These are phyloP conservation scores for Neoboletus brunneissimus DNA, from an alignment of 768 basidiomycete genomes.

Conservation along the genomic window DNA sequence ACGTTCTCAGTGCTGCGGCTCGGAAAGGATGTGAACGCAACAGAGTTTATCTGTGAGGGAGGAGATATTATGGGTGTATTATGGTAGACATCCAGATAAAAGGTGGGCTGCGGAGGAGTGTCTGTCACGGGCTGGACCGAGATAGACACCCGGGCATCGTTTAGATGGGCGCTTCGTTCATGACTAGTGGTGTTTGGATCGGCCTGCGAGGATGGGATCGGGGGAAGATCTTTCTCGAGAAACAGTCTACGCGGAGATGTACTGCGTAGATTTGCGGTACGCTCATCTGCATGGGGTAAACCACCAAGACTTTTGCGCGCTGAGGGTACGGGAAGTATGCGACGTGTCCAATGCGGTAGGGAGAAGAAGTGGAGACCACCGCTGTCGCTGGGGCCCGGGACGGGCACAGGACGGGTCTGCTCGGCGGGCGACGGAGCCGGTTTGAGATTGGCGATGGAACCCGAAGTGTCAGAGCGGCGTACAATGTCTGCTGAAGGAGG, in stretches of 20 bases:
- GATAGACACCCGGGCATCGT: slow-evolving; percentile 14
- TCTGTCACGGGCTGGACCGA: slow-evolving; percentile 18
- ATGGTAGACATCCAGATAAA: slow-evolving; percentile 59
- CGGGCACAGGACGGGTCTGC: slow-evolving; percentile 43
- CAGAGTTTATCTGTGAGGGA: slow-evolving; percentile 46
- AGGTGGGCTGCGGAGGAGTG: slow-evolving; percentile 49
- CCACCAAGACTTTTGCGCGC: slow-evolving; percentile 31
- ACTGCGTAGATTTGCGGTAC: slow-evolving; percentile 22
- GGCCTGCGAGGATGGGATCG: slow-evolving; percentile 33
- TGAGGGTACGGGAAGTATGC: slow-evolving; percentile 35
- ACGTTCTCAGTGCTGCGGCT: slow-evolving; percentile 12
- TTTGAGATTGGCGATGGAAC: slow-evolving; percentile 30
- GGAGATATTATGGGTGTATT: slow-evolving; percentile 44
- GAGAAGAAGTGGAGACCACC: slow-evolving; percentile 54
- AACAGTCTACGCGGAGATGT: slow-evolving; percentile 6
- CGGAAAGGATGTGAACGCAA: slow-evolving; percentile 39
- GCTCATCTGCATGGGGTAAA: slow-evolving; percentile 20
- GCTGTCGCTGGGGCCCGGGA: slow-evolving; percentile 36
- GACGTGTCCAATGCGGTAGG: slow-evolving; percentile 62
- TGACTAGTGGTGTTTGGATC: neutral
- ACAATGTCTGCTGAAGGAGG: slow-evolving; percentile 28
- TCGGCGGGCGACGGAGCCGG: slow-evolving; percentile 44
- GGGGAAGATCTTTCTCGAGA: slow-evolving; percentile 50
- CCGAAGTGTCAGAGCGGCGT: slow-evolving; percentile 24
- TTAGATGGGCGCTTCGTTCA: slow-evolving; percentile 1